Evolutionary conservation across 2,329 filamentous ascomycete species (phyloP).

Genomic region (Triangularia setosa): DNA sequence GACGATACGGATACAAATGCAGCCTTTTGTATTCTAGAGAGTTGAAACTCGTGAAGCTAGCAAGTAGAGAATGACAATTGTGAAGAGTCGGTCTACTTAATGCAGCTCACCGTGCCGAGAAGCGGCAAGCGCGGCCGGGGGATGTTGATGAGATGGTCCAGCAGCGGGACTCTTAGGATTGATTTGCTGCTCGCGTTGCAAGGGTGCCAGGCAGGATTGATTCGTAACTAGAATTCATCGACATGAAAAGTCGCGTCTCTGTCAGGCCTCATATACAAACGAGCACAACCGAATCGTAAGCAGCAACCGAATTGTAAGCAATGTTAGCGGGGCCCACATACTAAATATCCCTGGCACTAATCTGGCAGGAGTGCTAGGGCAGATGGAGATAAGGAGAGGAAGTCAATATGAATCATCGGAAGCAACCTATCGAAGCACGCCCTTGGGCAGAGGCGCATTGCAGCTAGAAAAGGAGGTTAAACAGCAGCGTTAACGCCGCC

Average conservation of each 20-base stretch:
- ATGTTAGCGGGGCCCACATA: background rate
- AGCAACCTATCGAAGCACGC: background rate
- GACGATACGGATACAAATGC: background rate
- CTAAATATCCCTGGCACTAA: background rate
- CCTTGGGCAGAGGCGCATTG: too few relatives aligned
- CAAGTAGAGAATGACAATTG: too few relatives aligned
- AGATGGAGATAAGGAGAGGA: background rate
- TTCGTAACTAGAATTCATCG: too few relatives aligned
- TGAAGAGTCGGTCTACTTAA: background rate
- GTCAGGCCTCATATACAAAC: background rate
- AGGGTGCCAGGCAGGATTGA: too few relatives aligned
- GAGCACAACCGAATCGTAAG: background rate
- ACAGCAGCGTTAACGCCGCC: background rate
- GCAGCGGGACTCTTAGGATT: background rate
- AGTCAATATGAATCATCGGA: background rate
- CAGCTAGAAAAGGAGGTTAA: background rate
- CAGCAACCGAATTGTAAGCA: background rate
- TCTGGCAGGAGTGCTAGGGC: background rate
- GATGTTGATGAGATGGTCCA: background rate
- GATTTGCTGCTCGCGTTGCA: background rate
- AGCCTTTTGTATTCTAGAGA: too few relatives aligned
- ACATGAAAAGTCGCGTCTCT: background rate
- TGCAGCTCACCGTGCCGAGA: background rate
- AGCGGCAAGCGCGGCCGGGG: background rate
- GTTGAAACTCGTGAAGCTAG: too few relatives aligned